Evolutionary conservation across 129 eudicot species (phyloP), one percentile per base, ranked within the genome.

Genomic region (Artemisia tridentata): DNA sequence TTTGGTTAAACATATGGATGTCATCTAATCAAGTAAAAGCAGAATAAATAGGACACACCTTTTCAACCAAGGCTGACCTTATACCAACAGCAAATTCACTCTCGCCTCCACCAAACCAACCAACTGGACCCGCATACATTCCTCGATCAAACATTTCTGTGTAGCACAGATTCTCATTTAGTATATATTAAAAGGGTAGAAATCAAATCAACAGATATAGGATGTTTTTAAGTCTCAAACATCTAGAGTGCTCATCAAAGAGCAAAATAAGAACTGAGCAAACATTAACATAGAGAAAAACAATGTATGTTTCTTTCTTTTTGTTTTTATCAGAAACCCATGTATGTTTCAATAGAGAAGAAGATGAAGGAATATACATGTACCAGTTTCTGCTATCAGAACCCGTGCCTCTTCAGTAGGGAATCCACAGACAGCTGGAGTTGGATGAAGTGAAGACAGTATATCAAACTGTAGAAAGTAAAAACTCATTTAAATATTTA

Each of bases 121-220:
- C 99, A 82, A 95, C 89, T 18, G 99, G 99, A 52, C 97, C 99
- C 19, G 99, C 99, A 84, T 95, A 95, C 96, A 95, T 85, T 70
- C 99, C 99, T 72, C 99, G 84, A 68, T 95, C 99, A 73, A 95
- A 95, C 87, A 71, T 85, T 79, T 92, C 96, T 89, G 87, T 63
- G 74, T 43, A 67, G 18, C 57, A 83, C 67, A 27, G 58, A 31
- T 25, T 56, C 60, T 78, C 60, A 45, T 52, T 25, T 43, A 67
- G 23, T 29, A 55, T 46, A 38, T 7, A 25, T 3, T 23, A 5
- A 23, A 59, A 25, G 43, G 65, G 18, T 11, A 25, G 12, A 54
- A 54, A 17, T 7, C 11, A 11, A 14, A 29, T 64, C 13, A 1
- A 38, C 45, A 38, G 2, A 7, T 38, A 38, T 8, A 38, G 11